These are phyloP conservation scores for Beauveria caledonica DNA, from an alignment of 2,329 filamentous ascomycete species.

Conservation along the genomic window DNA sequence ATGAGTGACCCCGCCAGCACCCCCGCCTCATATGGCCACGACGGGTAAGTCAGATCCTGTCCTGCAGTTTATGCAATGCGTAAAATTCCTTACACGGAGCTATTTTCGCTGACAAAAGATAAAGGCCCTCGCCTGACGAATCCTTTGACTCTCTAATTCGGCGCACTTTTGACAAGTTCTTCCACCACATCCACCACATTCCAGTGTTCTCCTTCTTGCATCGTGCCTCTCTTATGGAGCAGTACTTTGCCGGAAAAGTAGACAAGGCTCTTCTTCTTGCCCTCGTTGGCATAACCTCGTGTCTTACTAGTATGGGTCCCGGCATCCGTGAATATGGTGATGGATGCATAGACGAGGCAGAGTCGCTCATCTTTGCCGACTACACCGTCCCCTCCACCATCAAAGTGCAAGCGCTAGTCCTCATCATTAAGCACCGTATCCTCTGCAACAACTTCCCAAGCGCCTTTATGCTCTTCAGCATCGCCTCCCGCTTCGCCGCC, in stretches of 20 bases:
- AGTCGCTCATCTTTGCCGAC: conserved; percentile 42
- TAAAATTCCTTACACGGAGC: not conserved
- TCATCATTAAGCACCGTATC: conserved; percentile 37
- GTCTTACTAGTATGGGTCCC: conserved; percentile 46
- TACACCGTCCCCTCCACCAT: conserved; percentile 49
- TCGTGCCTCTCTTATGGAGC: conserved; percentile 51
- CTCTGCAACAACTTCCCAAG: conserved; percentile 35
- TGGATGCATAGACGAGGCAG: conserved; percentile 47
- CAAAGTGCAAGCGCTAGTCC: conserved; percentile 41
- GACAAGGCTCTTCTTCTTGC: conserved; percentile 46
- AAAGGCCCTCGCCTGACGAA: conserved; percentile 30
- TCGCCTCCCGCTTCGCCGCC: conserved; percentile 34
- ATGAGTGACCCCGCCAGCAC: conserved; percentile 28
- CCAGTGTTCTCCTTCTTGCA: conserved; percentile 52
- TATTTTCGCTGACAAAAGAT: conserved; percentile 15
- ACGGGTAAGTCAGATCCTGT: conserved; percentile 22
- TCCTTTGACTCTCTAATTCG: conserved; percentile 41
- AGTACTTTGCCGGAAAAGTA: conserved; percentile 48
- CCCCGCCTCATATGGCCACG: conserved; percentile 26
- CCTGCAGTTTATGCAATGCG: not conserved
- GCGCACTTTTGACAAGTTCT: conserved; percentile 48
- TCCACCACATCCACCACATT: conserved; percentile 51
- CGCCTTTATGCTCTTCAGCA: conserved; percentile 36
- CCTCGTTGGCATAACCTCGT: conserved; percentile 46
- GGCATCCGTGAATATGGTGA: conserved; percentile 44